Evolutionary conservation across 495 filamentous ascomycete species (phyloP), one percentile per base, ranked within the genome.

Genomic region (Xylaria grammica): DNA sequence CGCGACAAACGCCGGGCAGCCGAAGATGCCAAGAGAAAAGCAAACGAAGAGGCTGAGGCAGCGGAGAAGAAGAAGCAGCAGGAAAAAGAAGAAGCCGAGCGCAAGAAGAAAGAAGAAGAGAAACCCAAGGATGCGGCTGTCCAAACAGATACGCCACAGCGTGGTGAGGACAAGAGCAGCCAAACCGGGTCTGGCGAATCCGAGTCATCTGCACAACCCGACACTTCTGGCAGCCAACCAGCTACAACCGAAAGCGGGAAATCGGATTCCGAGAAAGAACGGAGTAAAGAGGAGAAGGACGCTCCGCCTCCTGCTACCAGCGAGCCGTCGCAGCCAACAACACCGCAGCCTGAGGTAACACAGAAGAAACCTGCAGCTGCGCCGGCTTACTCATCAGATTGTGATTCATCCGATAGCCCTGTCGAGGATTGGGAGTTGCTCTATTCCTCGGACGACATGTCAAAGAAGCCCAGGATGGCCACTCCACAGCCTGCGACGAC

Each of bases 391-490:
- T 68, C 67, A 2, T 78, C 78, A 1, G 78, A 80, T n/a, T 73
- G 75, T 57, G 81, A 84, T 45, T 79, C 79, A 0, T 81, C 78
- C 10, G 81, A 81, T 19, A 81, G 79, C 11, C 81, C 81, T 4
- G 70, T 82, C 19, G 73, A 77, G n/a, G 81, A 84, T 42, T 84
- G 80, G 80, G 81, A 84, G 51, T 69, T 74, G 51, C 75, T 82
- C 27, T 84, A 84, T 66, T 79, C 75, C 51, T 78, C 75, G 56
- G 81, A 84, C 67, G 81, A 84, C 67, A 80, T 82, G 76, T 72
- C 79, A 1, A 76, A 76, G 46, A 83, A 82, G 70, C 79, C 81
- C 13, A 75, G 80, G 40, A 71, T 74, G 67, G 69, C 74, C 1
- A 38, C 62, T 9, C 58, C 69, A 6, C 60, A 50, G 5, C 36